Evolutionary conservation across 2,329 filamentous ascomycete genomes (phyloP), one percentile per base, ranked within the genome.

Genomic region (Blastomyces gilchristii): DNA sequence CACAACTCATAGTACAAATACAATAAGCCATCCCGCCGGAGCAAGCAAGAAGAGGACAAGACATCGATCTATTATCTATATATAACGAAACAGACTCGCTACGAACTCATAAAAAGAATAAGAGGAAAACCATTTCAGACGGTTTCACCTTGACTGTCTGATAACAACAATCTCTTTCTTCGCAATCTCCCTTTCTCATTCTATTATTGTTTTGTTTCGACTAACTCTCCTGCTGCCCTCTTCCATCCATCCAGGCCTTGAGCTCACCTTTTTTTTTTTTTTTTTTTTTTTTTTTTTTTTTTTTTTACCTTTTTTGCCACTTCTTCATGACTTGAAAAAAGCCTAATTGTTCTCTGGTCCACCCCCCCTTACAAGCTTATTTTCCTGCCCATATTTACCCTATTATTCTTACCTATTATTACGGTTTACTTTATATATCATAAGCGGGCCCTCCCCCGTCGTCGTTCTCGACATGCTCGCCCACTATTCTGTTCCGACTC

Each of bases 401-500:
- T 34, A 34, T 34, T 53, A 53, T 34, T 34, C 18, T 16, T 53
- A 52, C 16, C 16, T 53, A 53, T 53, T 16, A 34, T 52, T 31
- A 25, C 18, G 16, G 22, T 43, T 12, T 58, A 47, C 28, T 34
- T 34, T 34, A 58, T 59, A 59, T 59, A 59, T 25, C 12, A 41
- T 31, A 57, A 59, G 57, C 57, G 57, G 57, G 57, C 57, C 25
- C 41, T 3, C 34, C 12, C 56, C n/a, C 45, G 31, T 53, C 25
- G 18, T 52, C 31, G 28, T 14, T 28, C 47, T 50, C 59, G 37
- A 39, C 47, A 61, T 61, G 59, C 59, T 61, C 47, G 45, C 59
- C 59, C 59, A 61, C 47, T 53, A 60, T 60, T 45, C 58, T 16
- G 6, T 47, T 31, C 56, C 57, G 16, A 47, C 57, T 49, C 57